Base-by-base conservation (phyloP, 495 filamentous ascomycete genomes). In the Tuber magnatum region DNA sequence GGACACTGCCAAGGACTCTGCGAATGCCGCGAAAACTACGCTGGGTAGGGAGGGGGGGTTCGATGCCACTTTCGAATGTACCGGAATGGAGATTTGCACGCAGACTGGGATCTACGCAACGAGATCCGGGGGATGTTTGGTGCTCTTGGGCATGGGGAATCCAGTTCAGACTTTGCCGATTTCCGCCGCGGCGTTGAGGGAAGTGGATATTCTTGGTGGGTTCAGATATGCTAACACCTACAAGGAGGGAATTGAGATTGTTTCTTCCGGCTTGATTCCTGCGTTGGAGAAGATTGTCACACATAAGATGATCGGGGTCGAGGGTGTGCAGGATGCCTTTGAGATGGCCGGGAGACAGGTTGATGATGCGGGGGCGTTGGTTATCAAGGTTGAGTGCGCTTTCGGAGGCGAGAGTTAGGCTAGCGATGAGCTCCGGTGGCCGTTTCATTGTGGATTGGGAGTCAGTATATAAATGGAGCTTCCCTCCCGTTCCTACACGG, bases 61-160 rank as follows among this genome's bases (percentile, higher is more conserved):
- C 35, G 90, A 93, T 76, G 85, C 91, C 12, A 90, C 93, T 10
- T 96, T 97, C 80, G 94, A 97, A 81, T 97, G 94, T 83, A 97
- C 94, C 0, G 94, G 94, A 68, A 93, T 94, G 72, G 92, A 94
- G 48, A 86, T 90, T 4, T 96, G 93, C 82, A 89, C 95, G 78
- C 93, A 97, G 83, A 91, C 93, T 1, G 89, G 91, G 3, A 92
- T 97, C 68, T 97, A 94, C 78, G 92, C 92, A 12, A 90, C 92
- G 20, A 86, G 88, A 12, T 86, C 94, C 0, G 94, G 94, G 18
- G 93, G 93, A 16, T 90, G 91, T 76, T 86, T 97, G 51, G 89
- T 97, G 78, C 90, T 97, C 84, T 91, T 97, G 35, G 94, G 94
- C 6, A 97, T 97, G 93, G 94, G 94, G n/a, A 92, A 90, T 7